phyloP scores from a whole-genome alignment of 352 stramenopile genomes.

The Pythium aquatile region DNA sequence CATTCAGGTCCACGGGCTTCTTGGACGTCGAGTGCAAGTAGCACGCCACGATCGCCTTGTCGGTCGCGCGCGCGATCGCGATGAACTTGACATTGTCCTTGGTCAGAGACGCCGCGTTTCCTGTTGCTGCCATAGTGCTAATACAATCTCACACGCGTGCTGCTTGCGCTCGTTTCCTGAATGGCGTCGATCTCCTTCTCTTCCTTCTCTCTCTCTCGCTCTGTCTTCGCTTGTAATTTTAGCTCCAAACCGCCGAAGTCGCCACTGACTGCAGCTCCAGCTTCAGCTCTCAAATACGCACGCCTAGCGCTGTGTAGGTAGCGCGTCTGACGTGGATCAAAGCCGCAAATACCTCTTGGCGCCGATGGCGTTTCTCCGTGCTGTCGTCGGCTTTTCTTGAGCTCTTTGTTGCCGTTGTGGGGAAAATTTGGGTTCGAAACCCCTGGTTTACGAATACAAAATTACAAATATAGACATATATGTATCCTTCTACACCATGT shows the following conservation, averaged over 20 bases:
- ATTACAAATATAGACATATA: conserved; percentile 8
- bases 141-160: not conserved
- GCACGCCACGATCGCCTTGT: conserved; percentile 78
- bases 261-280: not conserved
- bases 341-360: conserved; percentile 7
- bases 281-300: not conserved
- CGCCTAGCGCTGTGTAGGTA: not conserved
- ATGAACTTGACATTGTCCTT: conserved; percentile 86
- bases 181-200: not conserved
- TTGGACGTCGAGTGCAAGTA: conserved; percentile 65
- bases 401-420: conserved; percentile 12
- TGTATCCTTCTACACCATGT: too few species aligned
- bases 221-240: conserved; percentile 1
- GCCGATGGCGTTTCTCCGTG: conserved; percentile 8
- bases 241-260: not conserved
- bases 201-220: not conserved
- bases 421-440: conserved; percentile 11
- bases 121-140: conserved; percentile 19
- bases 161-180: conserved; percentile 4
- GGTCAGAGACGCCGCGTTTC: conserved; percentile 43
- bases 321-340: not conserved
- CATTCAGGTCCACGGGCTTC: conserved; percentile 48
- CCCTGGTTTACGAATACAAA: conserved; percentile 8
- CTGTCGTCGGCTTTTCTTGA: not conserved
- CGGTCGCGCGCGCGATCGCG: conserved; percentile 71